Evolutionary conservation across 106 monocot species (phyloP).

Genomic region (Acorus gramineus): DNA sequence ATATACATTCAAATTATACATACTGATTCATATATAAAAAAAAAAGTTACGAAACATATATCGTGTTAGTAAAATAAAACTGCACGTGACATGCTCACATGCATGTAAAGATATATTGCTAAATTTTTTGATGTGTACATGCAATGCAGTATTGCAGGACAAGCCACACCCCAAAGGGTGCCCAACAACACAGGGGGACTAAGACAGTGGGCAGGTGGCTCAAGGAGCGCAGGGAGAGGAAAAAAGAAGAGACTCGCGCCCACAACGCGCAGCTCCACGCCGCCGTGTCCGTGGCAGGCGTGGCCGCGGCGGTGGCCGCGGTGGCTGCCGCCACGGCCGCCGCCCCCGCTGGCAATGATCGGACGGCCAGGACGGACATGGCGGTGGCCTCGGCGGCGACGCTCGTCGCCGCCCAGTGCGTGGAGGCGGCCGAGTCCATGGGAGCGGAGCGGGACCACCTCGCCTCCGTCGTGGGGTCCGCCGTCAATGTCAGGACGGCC

Average conservation of each 20-base stretch:
- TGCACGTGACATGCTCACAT: no score
- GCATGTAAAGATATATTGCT: no score
- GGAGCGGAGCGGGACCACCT: slow-evolving; percentile 14
- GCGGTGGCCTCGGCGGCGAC: slow-evolving; percentile 11
- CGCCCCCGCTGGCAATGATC: slow-evolving; percentile 2
- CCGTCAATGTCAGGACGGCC: slow-evolving; percentile 7
- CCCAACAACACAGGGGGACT: no score
- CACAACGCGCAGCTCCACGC: slow-evolving; percentile 2
- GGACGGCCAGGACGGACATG: slow-evolving; percentile 4
- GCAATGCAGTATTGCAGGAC: no score
- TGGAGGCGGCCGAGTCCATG: slow-evolving; percentile 6
- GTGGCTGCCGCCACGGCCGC: slow-evolving; percentile 3
- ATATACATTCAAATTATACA: no score
- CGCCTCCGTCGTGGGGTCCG: slow-evolving; percentile 9
- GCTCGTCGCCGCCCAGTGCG: slow-evolving; percentile 11
- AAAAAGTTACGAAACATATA: no score
- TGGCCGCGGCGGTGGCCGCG: slow-evolving; percentile 8
- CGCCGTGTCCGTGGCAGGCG: neutral
- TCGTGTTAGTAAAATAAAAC: no score
- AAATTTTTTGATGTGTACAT: no score
- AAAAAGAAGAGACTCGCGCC: neutral
- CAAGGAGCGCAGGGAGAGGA: neutral
- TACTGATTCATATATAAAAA: no score
- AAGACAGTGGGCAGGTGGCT: no score
- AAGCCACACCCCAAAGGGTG: no score